Conservation (phyloP, 371 early-diverging fungal species). For the Dinochytrium kinnereticum region DNA sequence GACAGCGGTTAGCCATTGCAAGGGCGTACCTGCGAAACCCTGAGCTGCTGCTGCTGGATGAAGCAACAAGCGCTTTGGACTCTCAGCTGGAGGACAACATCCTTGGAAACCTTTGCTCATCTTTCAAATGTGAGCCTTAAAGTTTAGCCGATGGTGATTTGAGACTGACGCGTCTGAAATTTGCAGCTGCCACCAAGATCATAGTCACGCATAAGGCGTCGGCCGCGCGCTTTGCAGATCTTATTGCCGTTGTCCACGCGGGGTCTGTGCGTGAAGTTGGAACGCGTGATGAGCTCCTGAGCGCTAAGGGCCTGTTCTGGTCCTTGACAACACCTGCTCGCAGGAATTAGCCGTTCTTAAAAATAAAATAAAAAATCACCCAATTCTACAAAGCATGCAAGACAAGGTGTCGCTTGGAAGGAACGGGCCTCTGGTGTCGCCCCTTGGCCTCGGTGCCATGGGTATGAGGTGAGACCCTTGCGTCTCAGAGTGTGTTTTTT, state of each 20-base stretch:
- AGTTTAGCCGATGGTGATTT: neutral
- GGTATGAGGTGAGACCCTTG: conserved; percentile 29
- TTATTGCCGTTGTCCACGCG: conserved; percentile 59
- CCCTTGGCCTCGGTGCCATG: conserved; percentile 51
- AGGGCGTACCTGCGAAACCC: conserved; percentile 51
- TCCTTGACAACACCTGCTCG: neutral
- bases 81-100: neutral
- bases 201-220: conserved; percentile 87
- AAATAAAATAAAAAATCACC: neutral
- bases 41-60: conserved; percentile 56
- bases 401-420: conserved; percentile 14
- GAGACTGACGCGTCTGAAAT: conserved; percentile 9
- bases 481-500: no score
- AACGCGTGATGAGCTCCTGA: conserved; percentile 39
- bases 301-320: conserved; percentile 26
- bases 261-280: conserved; percentile 46
- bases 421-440: conserved; percentile 34
- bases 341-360: neutral
- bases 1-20: conserved; percentile 55
- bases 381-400: neutral
- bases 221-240: conserved; percentile 74
- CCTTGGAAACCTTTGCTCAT: neutral
- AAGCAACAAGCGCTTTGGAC: conserved; percentile 58
- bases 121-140: neutral
- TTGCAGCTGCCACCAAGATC: conserved; percentile 68